Evolutionary conservation across 2,329 filamentous ascomycete genomes (phyloP), one percentile per base, ranked within the genome.

Genomic region (Fusarium cyanostomum): DNA sequence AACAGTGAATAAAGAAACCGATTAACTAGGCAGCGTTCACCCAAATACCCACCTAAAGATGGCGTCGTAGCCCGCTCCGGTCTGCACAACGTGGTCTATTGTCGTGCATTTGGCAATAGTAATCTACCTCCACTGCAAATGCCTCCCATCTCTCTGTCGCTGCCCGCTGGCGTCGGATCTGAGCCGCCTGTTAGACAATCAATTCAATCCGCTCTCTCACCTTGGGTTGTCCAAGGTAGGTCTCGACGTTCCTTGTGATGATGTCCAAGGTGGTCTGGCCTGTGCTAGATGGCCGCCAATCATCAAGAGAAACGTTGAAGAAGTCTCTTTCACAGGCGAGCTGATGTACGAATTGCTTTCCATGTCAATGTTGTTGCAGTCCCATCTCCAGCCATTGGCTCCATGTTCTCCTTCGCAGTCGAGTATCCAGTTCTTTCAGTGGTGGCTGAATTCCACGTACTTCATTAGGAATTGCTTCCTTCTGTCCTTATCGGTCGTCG

Each of bases 271-370:
- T 62, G 0, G 8, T 38, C 2, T 39, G 2, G 0, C 56, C 56
- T 0, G 51, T 56, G 7, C 31, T 28, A 1, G 13, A 3, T 0
- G 58, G 58, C 0, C 44, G 50, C 59, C 59, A 59, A 0, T 56
- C 55, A 28, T 62, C 55, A 0, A 62, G 45, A 1, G 24, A 2
- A 0, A 55, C 5, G 3, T 16, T 24, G 4, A 37, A 24, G 10
- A 62, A 45, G 2, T 38, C n/a, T 2, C 45, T 44, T 3, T 38
- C n/a, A 0, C 55, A 50, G 1, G 59, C 55, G 26, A 62, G 55
- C 4, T 28, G 21, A 21, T 21, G 21, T 48, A 43, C 3, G 5
- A 0, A 10, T 52, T 12, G 2, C 45, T 12, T 1, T 3, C 18
- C 2, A 61, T 11, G 0, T 4, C 4, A 10, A 49, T 38, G 2